Evolutionary conservation across 148 eudicot species (phyloP).

Genomic region (Chenopodium quinoa): DNA sequence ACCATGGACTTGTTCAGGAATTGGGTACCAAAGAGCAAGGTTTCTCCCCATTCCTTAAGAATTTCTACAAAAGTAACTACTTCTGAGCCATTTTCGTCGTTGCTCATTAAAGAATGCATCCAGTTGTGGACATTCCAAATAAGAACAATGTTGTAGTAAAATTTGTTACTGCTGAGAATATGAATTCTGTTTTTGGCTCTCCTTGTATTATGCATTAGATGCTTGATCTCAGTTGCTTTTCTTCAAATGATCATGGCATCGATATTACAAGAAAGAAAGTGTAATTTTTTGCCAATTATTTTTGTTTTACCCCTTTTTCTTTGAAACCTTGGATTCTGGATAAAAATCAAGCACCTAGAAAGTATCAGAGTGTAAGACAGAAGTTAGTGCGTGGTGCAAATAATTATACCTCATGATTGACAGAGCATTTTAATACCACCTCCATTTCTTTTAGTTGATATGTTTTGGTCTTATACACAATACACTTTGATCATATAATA

Average conservation of each 20-base stretch:
- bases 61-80: conserved; percentile 68
- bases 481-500: too few species aligned
- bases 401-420: neutral
- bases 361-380: neutral
- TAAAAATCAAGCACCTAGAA: neutral
- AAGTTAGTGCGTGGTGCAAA: neutral
- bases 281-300: neutral
- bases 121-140: conserved; percentile 30
- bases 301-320: neutral
- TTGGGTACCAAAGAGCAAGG: conserved; percentile 51
- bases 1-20: conserved; percentile 52
- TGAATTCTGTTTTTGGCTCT: conserved; percentile 11
- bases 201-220: conserved; percentile 15
- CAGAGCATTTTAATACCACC: neutral
- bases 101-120: conserved; percentile 10
- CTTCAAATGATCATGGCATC: neutral
- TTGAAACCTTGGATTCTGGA: neutral
- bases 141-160: conserved; percentile 22
- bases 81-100: conserved; percentile 35
- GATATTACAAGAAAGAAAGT: neutral
- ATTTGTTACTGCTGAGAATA: conserved; percentile 13
- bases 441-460: too few species aligned
- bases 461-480: too few species aligned
- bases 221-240: conserved; percentile 11
- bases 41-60: conserved; percentile 56